Evolutionary conservation across 176 grass and related monocot genomes (phyloP).

Genomic region (Oryza glumipatula): DNA sequence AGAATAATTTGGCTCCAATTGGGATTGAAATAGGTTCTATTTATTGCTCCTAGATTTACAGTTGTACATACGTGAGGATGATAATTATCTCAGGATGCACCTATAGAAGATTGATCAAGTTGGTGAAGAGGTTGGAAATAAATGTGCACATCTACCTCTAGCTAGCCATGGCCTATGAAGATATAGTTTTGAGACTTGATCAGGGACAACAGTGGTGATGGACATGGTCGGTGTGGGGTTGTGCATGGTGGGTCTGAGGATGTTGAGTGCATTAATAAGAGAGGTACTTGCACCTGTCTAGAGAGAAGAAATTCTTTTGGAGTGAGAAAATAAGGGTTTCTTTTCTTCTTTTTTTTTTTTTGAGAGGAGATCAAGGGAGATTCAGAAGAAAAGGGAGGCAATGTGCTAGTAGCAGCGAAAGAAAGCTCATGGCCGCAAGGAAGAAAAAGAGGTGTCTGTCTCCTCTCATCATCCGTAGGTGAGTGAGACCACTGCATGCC

Average conservation of each 20-base stretch:
- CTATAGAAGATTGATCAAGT: conserved; percentile 36
- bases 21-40: not conserved
- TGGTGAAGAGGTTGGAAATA: conserved; percentile 30
- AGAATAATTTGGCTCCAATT: not conserved
- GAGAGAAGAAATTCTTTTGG: not conserved
- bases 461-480: conserved; percentile 25
- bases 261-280: conserved; percentile 43
- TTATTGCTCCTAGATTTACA: not conserved
- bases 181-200: conserved; percentile 29
- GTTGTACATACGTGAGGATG: not conserved
- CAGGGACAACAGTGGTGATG: not conserved
- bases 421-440: not conserved
- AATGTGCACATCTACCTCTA: conserved; percentile 31
- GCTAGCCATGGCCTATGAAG: conserved; percentile 1
- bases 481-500: not conserved
- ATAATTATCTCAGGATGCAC: conserved; percentile 12
- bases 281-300: not conserved
- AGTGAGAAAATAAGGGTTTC: not conserved
- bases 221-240: conserved; percentile 33
- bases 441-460: conserved; percentile 22
- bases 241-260: conserved; percentile 32
- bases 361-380: not conserved
- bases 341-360: not conserved
- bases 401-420: not conserved
- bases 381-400: not conserved